phyloP scores from a whole-genome alignment of 805 yeast species.

The Hanseniaspora meyeri region DNA sequence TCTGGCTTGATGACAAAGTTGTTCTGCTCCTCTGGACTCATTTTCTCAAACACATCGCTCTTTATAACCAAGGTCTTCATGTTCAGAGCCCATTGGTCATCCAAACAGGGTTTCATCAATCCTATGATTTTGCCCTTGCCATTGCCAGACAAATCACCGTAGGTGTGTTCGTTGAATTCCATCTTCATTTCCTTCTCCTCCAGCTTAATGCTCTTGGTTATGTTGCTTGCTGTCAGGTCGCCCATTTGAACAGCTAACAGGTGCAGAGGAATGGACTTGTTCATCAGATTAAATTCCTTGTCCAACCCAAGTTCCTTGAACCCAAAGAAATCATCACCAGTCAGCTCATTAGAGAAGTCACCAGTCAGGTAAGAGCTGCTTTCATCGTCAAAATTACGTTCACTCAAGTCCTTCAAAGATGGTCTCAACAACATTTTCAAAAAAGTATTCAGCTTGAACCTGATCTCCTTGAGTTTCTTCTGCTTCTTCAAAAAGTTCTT shows the following conservation, averaged over 20 bases:
- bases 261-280: conserved; percentile 81
- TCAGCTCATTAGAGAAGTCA: conserved; percentile 76
- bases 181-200: conserved; percentile 55
- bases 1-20: conserved; percentile 61
- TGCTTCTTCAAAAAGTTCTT: conserved; percentile 63
- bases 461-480: conserved; percentile 55
- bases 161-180: conserved; percentile 40
- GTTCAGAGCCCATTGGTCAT: conserved; percentile 32
- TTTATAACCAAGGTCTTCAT: conserved; percentile 26
- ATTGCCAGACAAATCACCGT: conserved; percentile 33
- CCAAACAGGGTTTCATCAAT: conserved; percentile 44
- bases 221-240: conserved; percentile 54
- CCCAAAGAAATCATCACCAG: conserved; percentile 95
- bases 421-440: conserved; percentile 78
- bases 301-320: conserved; percentile 88
- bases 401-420: conserved; percentile 55
- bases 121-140: conserved; percentile 36
- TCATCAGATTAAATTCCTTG: conserved; percentile 74
- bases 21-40: conserved; percentile 22
- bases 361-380: conserved; percentile 92
- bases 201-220: conserved; percentile 37
- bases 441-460: conserved; percentile 52
- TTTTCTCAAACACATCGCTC: conserved; percentile 25
- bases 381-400: conserved; percentile 71
- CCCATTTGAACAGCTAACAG: conserved; percentile 46